A percentile compares a stretch with the other conserved stretches of the same genome.
These are phyloP conservation scores for Ceratobasidium sp. DNA, from an alignment of 1,284 basidiomycete genomes.

Conservation along the genomic window DNA sequence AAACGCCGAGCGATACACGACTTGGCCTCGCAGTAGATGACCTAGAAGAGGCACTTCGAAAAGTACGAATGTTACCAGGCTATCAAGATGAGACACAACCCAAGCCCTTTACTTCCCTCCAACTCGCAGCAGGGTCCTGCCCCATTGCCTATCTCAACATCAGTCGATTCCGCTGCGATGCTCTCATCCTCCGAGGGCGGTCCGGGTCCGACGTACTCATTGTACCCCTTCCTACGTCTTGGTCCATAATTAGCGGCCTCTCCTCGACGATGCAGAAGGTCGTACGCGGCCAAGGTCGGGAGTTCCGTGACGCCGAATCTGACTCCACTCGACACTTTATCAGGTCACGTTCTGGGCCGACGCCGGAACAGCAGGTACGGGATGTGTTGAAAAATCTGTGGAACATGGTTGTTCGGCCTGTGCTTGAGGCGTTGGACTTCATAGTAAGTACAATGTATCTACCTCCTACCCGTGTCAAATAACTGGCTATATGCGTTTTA, in stretches of 20 bases:
- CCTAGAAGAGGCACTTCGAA: neutral
- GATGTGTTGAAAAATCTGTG: neutral
- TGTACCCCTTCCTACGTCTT: constrained; percentile 11
- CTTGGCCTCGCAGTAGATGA: neutral
- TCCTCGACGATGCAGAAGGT: constrained; percentile 1
- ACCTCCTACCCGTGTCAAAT: neutral
- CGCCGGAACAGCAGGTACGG: neutral
- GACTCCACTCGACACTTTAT: constrained; percentile 5
- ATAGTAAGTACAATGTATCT: neutral
- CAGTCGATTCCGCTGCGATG: constrained; percentile 25
- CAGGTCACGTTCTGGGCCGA: neutral
- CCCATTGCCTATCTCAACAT: constrained; percentile 18
- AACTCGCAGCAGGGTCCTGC: constrained; percentile 1
- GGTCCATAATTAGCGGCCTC: neutral
- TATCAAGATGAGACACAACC: constrained; percentile 15
- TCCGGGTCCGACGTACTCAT: neutral
- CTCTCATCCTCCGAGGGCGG: constrained; percentile 1
- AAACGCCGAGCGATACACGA: neutral
- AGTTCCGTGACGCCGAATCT: neutral
- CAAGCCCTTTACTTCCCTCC: constrained; percentile 10
- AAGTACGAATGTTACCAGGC: constrained; percentile 20
- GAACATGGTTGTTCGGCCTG: constrained; percentile 1
- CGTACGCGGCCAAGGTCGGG: constrained; percentile 7
- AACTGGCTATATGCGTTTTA: neutral
- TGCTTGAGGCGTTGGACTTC: neutral